These are phyloP conservation scores for Hymenoscyphus scutula DNA, from an alignment of 2,329 filamentous ascomycete genomes.

Conservation along the genomic window DNA sequence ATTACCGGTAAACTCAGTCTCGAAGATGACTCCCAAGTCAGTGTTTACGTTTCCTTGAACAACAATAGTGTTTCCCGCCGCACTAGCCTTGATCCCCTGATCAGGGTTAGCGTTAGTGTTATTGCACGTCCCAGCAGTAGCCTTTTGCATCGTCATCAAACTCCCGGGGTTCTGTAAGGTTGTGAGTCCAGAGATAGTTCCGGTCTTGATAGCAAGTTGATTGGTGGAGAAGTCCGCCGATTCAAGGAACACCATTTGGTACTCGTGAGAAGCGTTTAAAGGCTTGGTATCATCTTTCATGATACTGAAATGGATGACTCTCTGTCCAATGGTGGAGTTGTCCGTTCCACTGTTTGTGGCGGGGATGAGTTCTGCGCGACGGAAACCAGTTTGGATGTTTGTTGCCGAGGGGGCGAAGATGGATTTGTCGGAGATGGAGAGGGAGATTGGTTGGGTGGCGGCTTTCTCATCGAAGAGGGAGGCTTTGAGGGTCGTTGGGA, in stretches of 20 bases:
- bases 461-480: constrained; percentile 38
- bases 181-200: constrained; percentile 45
- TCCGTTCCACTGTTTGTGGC: constrained; percentile 51
- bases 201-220: constrained; percentile 55
- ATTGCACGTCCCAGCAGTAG: background rate
- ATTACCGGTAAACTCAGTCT: constrained; percentile 47
- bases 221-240: constrained; percentile 47
- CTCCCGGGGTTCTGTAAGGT: background rate
- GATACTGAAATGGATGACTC: constrained; percentile 61
- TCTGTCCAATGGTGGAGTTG: constrained; percentile 51
- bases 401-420: constrained; percentile 53
- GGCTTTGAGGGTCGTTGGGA: constrained; percentile 40
- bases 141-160: background rate
- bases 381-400: constrained; percentile 56
- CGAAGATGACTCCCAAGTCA: constrained; percentile 48
- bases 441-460: constrained; percentile 18
- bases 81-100: constrained; percentile 30
- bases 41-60: constrained; percentile 49
- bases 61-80: constrained; percentile 43
- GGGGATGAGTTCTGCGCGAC: constrained; percentile 56
- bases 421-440: constrained; percentile 46
- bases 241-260: constrained; percentile 54
- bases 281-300: constrained; percentile 44
- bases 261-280: constrained; percentile 60
- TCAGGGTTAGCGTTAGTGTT: background rate